Percentiles rank a stretch among this genome's conserved stretches.
phyloP scores from a whole-genome alignment of 1,284 basidiomycete genomes.

The Nidula niveotomentosa region DNA sequence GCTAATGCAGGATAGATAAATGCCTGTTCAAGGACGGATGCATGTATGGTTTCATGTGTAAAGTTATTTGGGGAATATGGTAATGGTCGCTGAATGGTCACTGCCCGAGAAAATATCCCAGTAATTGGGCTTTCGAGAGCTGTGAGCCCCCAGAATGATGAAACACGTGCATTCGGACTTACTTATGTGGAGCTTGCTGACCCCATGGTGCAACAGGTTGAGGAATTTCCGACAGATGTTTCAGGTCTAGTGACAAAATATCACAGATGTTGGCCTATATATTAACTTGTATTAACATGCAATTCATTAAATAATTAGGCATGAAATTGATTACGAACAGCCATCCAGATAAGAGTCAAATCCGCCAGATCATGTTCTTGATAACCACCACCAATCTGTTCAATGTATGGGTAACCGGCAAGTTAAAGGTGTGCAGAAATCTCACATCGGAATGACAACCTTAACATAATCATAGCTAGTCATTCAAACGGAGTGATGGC shows the following conservation, averaged over 20 bases:
- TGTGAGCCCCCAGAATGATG: not conserved
- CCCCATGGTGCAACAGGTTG: constrained; percentile 62
- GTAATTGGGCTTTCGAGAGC: constrained; percentile 38
- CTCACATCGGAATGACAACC: constrained; percentile 64
- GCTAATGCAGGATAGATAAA: constrained; percentile 32
- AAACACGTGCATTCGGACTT: not conserved
- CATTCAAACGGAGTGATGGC: too few species aligned
- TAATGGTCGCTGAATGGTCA: constrained; percentile 41
- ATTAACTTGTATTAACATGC: not conserved
- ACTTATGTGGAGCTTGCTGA: constrained; percentile 59
- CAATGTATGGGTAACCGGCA: not conserved
- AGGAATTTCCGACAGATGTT: constrained; percentile 49
- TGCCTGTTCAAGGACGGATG: constrained; percentile 53
- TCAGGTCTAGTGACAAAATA: constrained; percentile 53
- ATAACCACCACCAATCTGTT: constrained; percentile 71
- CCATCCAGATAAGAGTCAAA: constrained; percentile 67
- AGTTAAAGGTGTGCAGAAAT: not conserved
- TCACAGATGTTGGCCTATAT: constrained; percentile 54
- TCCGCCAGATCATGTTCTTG: constrained; percentile 67
- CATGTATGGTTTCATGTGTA: constrained; percentile 62
- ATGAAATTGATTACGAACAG: constrained; percentile 31
- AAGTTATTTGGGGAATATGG: constrained; percentile 42
- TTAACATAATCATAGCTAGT: constrained; percentile 11
- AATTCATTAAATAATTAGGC: not conserved
- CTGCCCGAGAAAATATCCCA: constrained; percentile 51